Conservation (phyloP, 2,329 filamentous ascomycete species). For the Trichoderma sp. region DNA sequence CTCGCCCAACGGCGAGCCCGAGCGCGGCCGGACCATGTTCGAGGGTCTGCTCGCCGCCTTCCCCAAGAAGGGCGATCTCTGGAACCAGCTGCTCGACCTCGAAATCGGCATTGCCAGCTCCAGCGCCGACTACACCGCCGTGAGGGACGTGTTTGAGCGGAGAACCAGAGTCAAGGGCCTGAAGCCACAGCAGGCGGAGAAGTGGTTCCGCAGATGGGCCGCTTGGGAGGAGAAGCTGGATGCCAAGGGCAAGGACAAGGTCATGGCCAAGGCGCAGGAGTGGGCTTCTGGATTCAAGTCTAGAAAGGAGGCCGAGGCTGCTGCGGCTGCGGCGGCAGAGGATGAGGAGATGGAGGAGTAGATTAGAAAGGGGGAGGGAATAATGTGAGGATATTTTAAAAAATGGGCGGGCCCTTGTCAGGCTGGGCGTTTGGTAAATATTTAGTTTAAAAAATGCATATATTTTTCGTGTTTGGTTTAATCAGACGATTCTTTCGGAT, state of each 20-base stretch:
- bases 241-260: conserved; percentile 65
- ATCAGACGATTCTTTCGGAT: neutral
- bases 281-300: conserved; percentile 62
- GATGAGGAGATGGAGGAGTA: conserved; percentile 41
- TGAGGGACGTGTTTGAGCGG: conserved; percentile 80
- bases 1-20: conserved; percentile 76
- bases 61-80: conserved; percentile 88
- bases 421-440: conserved; percentile 19
- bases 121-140: conserved; percentile 54
- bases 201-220: conserved; percentile 90
- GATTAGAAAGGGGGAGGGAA: neutral
- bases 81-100: conserved; percentile 88
- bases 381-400: neutral
- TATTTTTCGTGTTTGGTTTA: neutral
- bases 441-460: neutral
- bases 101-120: conserved; percentile 65
- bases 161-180: conserved; percentile 68
- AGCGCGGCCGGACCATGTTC: conserved; percentile 92
- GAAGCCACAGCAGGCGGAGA: conserved; percentile 80
- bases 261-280: conserved; percentile 69
- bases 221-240: conserved; percentile 81
- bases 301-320: conserved; percentile 43
- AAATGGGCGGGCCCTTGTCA: neutral
- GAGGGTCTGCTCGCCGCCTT: conserved; percentile 82
- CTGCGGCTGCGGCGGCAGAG: conserved; percentile 36